Percentiles rank a stretch among this genome's conserved stretches.
Conservation (phyloP, 345 rosid genomes). For the Turnera subulata region DNA sequence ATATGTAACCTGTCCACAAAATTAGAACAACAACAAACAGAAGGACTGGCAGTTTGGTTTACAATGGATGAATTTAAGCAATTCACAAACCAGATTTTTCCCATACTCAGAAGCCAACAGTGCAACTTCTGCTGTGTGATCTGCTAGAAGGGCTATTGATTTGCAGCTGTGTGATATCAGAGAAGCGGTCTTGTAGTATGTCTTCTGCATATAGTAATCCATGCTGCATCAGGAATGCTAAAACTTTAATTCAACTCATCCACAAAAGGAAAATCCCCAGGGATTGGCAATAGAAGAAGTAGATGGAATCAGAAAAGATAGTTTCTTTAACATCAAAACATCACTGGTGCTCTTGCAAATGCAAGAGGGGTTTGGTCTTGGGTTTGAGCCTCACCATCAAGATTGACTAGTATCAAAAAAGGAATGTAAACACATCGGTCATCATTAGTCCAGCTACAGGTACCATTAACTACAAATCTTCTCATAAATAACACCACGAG, state of each 20-base stretch:
- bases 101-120: conserved; percentile 85
- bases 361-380: too few species aligned
- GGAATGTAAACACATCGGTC: neutral
- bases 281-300: too few species aligned
- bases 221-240: conserved; percentile 73
- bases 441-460: neutral
- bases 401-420: too few species aligned
- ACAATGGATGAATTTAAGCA: neutral
- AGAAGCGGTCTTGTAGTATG: conserved; percentile 87
- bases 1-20: too few species aligned
- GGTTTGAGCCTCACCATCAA: too few species aligned
- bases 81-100: conserved; percentile 75
- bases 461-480: neutral
- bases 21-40: too few species aligned
- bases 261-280: too few species aligned
- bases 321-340: too few species aligned
- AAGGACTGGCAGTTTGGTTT: too few species aligned
- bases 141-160: conserved; percentile 86
- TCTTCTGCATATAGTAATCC: conserved; percentile 82
- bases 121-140: conserved; percentile 82
- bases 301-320: too few species aligned
- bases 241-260: neutral
- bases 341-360: too few species aligned
- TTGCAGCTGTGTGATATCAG: conserved; percentile 90
- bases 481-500: too few species aligned